Percentiles rank a stretch among this genome's conserved stretches.
Evolutionary conservation across 2,329 filamentous ascomycete species (phyloP).

Genomic region (Cryphonectria nitschkei): DNA sequence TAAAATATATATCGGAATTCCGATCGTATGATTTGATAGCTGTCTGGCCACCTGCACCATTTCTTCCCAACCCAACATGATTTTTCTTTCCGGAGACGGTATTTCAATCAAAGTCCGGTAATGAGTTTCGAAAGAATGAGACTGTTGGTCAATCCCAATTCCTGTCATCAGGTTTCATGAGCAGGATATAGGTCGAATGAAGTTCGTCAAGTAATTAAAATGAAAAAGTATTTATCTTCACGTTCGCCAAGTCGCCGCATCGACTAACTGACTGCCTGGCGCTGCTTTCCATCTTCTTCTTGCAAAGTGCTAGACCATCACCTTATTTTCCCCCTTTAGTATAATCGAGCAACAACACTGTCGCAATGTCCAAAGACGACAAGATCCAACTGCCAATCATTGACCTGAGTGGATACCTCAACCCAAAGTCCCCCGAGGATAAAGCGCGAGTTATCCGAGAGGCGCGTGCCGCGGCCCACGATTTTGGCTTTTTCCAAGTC

Average conservation of each 20-base stretch:
- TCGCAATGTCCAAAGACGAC: slow-evolving; percentile 3
- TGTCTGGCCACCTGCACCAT: background rate
- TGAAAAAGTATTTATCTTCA: background rate
- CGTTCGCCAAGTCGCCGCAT: background rate
- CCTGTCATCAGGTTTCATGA: background rate
- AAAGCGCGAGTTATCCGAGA: slow-evolving; percentile 29
- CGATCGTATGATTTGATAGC: background rate
- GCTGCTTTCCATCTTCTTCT: background rate
- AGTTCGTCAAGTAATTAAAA: background rate
- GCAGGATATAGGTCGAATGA: background rate
- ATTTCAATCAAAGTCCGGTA: background rate
- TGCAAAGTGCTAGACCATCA: background rate
- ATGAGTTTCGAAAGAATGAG: background rate
- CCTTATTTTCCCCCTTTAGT: background rate
- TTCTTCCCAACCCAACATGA: background rate
- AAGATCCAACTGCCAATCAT: slow-evolving; percentile 22
- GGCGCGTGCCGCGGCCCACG: slow-evolving; percentile 26
- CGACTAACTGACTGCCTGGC: background rate
- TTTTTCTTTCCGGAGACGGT: background rate
- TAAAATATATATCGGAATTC: background rate
- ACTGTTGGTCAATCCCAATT: background rate
- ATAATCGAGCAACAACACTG: background rate
- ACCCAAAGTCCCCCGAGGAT: slow-evolving; percentile 23
- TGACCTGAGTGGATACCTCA: slow-evolving; percentile 31
- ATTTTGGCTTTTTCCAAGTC: slow-evolving; percentile 34